phyloP scores from a whole-genome alignment of 116 monocot genomes.

The Trichopus zeylanicus region DNA sequence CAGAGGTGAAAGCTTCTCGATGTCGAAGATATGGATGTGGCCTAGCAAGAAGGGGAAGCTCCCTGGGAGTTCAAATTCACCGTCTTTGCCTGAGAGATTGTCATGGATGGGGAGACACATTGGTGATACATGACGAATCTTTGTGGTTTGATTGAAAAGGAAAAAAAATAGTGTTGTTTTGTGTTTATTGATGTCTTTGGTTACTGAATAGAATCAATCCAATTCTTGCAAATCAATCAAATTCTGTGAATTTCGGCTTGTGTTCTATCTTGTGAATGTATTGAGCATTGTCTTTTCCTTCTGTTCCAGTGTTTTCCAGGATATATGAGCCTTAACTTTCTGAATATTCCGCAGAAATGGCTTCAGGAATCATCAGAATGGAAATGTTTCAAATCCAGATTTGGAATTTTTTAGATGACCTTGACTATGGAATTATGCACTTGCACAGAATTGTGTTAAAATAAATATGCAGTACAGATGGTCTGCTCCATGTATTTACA shows the following conservation, averaged over 20 bases:
- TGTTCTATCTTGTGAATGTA: background rate
- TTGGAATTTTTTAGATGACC: too few species aligned
- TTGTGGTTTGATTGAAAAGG: background rate
- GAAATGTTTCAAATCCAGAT: too few species aligned
- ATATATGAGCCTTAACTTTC: too few species aligned
- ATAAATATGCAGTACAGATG: too few species aligned
- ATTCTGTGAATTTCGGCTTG: background rate
- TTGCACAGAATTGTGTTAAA: too few species aligned
- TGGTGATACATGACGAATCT: conserved; percentile 23
- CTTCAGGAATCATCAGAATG: too few species aligned
- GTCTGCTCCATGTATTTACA: too few species aligned
- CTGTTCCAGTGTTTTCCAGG: too few species aligned
- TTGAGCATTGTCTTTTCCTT: too few species aligned
- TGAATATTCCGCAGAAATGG: too few species aligned
- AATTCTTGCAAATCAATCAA: conserved; percentile 1
- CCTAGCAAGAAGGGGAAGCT: conserved; percentile 48
- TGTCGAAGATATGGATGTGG: conserved; percentile 86
- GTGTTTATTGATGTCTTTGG: conserved; percentile 1
- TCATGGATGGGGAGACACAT: conserved; percentile 15
- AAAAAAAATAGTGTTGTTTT: conserved; percentile 1
- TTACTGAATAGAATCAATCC: conserved; percentile 5
- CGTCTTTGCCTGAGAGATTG: conserved; percentile 9
- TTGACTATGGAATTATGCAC: too few species aligned
- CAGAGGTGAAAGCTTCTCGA: conserved; percentile 78
- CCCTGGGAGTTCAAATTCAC: conserved; percentile 17